A percentile compares a stretch with the other conserved stretches of the same genome.
Conservation (phyloP, 345 rosid species). For the Aquilaria malaccensis region DNA sequence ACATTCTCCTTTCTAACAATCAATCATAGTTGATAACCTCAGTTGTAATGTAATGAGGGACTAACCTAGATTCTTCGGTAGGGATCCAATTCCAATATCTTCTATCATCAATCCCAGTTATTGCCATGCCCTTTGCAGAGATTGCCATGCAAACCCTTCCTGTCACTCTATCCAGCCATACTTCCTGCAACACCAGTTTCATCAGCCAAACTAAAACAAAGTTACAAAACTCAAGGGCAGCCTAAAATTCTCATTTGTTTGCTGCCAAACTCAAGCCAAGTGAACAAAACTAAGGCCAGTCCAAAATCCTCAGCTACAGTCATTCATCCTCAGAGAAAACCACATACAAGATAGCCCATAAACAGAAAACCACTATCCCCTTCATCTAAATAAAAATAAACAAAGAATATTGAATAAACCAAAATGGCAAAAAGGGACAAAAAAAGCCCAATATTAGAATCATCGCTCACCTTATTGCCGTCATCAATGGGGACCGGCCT, state of each 20-base stretch:
- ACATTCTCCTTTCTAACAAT: background rate
- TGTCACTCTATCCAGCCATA: slow-evolving; percentile 87
- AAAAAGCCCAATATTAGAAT: background rate
- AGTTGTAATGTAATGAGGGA: no score
- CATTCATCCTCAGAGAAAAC: background rate
- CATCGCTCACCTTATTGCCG: slow-evolving; percentile 52
- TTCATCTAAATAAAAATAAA: background rate
- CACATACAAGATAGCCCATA: background rate
- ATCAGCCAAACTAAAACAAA: slow-evolving; percentile 2
- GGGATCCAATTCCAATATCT: slow-evolving; percentile 96
- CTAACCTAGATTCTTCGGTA: slow-evolving; percentile 91
- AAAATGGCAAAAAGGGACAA: background rate
- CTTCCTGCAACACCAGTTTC: slow-evolving; percentile 43
- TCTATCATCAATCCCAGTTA: slow-evolving; percentile 92
- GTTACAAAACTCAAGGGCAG: background rate
- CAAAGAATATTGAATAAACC: slow-evolving; percentile 2
- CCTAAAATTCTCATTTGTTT: background rate
- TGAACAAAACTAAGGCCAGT: background rate
- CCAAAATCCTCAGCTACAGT: slow-evolving; percentile 6
- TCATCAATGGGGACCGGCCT: slow-evolving; percentile 66
- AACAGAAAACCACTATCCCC: background rate
- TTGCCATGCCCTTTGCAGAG: slow-evolving; percentile 81
- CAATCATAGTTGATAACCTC: background rate
- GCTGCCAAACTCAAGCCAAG: no score
- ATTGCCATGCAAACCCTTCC: slow-evolving; percentile 84